These are phyloP conservation scores for Mycosphaerella sp. DNA, from an alignment of 2,329 filamentous ascomycete genomes.

Conservation along the genomic window DNA sequence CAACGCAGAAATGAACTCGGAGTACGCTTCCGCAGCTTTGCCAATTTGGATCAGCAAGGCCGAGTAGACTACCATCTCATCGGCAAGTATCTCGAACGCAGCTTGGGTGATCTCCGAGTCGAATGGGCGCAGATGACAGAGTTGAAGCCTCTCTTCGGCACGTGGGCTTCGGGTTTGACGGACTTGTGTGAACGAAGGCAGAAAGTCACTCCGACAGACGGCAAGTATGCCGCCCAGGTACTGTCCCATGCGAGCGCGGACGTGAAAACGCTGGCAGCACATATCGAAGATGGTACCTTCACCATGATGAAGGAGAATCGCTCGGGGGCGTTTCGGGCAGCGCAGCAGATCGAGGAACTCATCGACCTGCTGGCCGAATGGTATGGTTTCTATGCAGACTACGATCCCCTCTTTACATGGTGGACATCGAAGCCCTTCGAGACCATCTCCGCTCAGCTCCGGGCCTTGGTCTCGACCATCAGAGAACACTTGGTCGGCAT, in stretches of 20 bases:
- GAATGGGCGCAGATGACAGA: conserved; percentile 29
- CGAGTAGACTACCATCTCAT: conserved; percentile 47
- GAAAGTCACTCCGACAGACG: conserved; percentile 40
- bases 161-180: conserved; percentile 34
- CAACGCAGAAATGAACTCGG: conserved; percentile 39
- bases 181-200: conserved; percentile 46
- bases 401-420: conserved; percentile 53
- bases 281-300: conserved; percentile 34
- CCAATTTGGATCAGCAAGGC: conserved; percentile 39
- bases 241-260: conserved; percentile 36
- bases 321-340: conserved; percentile 44
- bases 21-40: conserved; percentile 30
- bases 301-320: conserved; percentile 31
- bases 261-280: conserved; percentile 32
- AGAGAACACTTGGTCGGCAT: conserved; percentile 43
- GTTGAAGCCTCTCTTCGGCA: conserved; percentile 8
- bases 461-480: conserved; percentile 36
- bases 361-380: conserved; percentile 42
- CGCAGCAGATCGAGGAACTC: conserved; percentile 40
- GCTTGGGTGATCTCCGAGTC: conserved; percentile 2
- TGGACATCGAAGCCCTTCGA: conserved; percentile 47
- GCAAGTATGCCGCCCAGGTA: conserved; percentile 39
- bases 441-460: conserved; percentile 36
- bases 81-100: conserved; percentile 39
- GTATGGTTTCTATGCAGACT: conserved; percentile 48